Evolutionary conservation across 805 yeast genomes (phyloP), one percentile per base, ranked within the genome.

Genomic region (Ogataea naganishii): DNA sequence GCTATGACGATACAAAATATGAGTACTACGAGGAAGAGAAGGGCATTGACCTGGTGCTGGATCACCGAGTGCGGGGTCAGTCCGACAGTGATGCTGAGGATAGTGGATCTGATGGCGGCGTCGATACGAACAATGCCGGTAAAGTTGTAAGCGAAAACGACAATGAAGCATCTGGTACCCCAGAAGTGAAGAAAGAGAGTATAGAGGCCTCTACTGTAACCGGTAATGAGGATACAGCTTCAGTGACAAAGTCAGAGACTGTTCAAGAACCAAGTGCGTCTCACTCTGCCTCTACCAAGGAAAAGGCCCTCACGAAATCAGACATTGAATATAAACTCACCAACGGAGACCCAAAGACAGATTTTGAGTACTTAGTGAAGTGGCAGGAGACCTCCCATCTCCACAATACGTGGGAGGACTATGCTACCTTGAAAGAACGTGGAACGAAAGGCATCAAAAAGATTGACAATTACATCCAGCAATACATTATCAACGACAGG

Each of bases 331-430:
- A 12, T 7, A 21, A 10, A 17, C 28, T 36, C 7, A 29, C 33
- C 6, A 41, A 48, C 29, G 60, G 60, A 20, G 56, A 55, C 35
- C 78, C 83, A 24, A 80, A 79, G 43, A 59, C 60, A 30, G 75
- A 72, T 36, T 78, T 64, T 45, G 72, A 69, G 40, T 67, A 72
- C 49, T 53, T 66, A 42, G 69, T 92, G 43, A 92, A 92, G 58
- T 92, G 99, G 98, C 65, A 71, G 13, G 83, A 72, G 31, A 65
- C 75, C 38, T 82, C 96, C 10, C 97, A 92, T 59, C 64, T 92
- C 38, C 99, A 92, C 58, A 92, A 89, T 53, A 79, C 95, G 0
- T 92, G 96, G 96, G 95, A 88, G 51, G 52, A 71, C 2, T 86
- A 80, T 56, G 58, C 55, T 9, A 53, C 58, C 3, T 47, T 78